Conservation (phyloP, 1,284 basidiomycete genomes). For the Rhodotorula sp. region DNA sequence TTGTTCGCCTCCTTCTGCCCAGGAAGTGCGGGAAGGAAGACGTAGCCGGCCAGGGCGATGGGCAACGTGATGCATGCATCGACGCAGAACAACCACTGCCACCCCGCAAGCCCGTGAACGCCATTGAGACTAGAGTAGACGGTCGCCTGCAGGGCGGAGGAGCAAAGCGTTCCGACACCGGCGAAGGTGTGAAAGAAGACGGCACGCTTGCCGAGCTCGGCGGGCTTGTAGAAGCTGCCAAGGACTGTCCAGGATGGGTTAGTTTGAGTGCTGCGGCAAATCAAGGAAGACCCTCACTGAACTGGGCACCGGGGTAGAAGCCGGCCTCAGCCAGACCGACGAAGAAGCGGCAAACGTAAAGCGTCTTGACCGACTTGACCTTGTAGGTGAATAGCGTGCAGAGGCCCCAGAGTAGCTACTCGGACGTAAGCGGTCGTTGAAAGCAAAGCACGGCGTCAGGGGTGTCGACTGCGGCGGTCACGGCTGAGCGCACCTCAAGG, state of each 20-base stretch:
- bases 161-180: conserved; percentile 57
- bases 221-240: conserved; percentile 71
- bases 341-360: conserved; percentile 42
- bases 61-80: conserved; percentile 70
- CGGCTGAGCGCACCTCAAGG: no score
- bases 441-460: no score
- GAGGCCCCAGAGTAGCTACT: conserved; percentile 49
- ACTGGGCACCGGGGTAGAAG: neutral
- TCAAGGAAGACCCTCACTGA: neutral
- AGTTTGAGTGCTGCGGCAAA: neutral
- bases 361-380: conserved; percentile 17
- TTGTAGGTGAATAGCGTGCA: conserved; percentile 47
- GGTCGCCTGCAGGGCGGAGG: conserved; percentile 65
- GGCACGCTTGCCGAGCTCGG: conserved; percentile 68
- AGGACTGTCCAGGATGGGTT: conserved; percentile 52
- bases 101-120: conserved; percentile 63
- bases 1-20: conserved; percentile 29
- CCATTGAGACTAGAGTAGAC: conserved; percentile 65
- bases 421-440: no score
- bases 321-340: conserved; percentile 38
- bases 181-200: conserved; percentile 64
- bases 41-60: conserved; percentile 62
- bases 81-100: conserved; percentile 70
- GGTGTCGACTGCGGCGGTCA: no score
- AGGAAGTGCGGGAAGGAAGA: conserved; percentile 63